Conservation (phyloP, 2,329 filamentous ascomycete species). For the Arthrobotrys megalospora region DNA sequence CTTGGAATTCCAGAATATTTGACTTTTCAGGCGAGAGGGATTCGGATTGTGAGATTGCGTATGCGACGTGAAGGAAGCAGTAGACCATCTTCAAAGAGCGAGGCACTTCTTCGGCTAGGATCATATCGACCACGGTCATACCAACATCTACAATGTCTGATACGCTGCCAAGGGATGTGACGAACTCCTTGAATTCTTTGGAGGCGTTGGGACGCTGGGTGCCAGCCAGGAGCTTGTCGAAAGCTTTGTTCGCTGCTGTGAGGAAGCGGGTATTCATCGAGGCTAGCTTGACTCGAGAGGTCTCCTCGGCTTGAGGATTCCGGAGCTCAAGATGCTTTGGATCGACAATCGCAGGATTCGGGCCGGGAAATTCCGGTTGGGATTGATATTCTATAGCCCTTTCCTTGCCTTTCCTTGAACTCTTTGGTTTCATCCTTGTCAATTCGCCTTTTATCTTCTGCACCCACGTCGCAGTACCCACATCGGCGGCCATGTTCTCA, state of each 20-base stretch:
- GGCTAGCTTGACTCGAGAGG: constrained; percentile 41
- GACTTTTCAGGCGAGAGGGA: constrained; percentile 44
- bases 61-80: constrained; percentile 59
- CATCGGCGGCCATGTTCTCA: constrained; percentile 33
- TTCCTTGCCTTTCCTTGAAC: constrained; percentile 53
- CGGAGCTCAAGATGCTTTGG: constrained; percentile 20
- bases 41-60: constrained; percentile 58
- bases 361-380: neutral
- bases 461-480: constrained; percentile 20
- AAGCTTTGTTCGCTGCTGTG: constrained; percentile 42
- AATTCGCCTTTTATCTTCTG: constrained; percentile 37
- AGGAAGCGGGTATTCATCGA: constrained; percentile 51
- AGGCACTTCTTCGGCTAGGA: constrained; percentile 51
- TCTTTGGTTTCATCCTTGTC: neutral
- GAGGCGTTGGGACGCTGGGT: constrained; percentile 40
- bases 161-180: constrained; percentile 46
- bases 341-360: constrained; percentile 29
- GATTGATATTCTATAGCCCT: constrained; percentile 34
- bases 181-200: constrained; percentile 56
- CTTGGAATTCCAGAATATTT: constrained; percentile 51
- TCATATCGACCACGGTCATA: constrained; percentile 45
- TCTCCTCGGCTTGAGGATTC: constrained; percentile 33
- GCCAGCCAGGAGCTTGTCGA: constrained; percentile 47
- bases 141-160: constrained; percentile 51
- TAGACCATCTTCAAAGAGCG: constrained; percentile 53